Base-by-base conservation (phyloP, 2,329 filamentous ascomycete species). In the Epichloe coenophiala region DNA sequence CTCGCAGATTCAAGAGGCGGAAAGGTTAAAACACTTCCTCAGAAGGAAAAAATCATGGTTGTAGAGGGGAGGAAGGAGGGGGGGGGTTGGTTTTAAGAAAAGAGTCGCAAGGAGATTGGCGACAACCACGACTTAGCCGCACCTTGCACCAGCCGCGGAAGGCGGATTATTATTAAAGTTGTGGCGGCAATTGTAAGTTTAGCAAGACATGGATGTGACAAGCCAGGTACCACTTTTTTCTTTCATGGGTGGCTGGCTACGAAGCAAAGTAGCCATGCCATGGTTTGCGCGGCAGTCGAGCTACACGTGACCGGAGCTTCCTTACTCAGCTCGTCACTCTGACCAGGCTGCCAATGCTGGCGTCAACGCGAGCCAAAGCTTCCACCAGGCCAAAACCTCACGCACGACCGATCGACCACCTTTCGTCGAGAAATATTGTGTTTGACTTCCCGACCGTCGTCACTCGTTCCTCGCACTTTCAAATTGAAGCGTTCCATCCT, bases 121-220 rank as follows among this genome's bases (percentile, higher is more conserved):
- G 51, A 48, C 47, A 33, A 27, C 36, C n/a, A 15, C 31, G 27
- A 31, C 12, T 35, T 35, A 23, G 48, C 8, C 42, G 27, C 37
- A 42, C 8, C 8, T 12, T 40, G 15, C 45, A 47, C 19, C 6
- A 42, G 38, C 19, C 45, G 17, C 21, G 50, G 27, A 23, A 44
- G 46, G 45, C 63, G 63, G 62, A 65, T 53, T 59, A 65, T 53
- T 59, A 66, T 53, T 59, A 66, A 64, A 50, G 50, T 63, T 61
- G 50, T 48, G 53, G 59, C 61, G 61, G 50, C 51, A 52, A 57
- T 55, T 53, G 45, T 52, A 49, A 13, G 23, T 6, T 6, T 5
- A 23, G 17, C n/a, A 37, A 15, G 9, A 36, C n/a, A 33, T 39
- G 19, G 13, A 13, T 5, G 4, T 23, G 41, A 13, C 41, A 31